phyloP scores from a whole-genome alignment of 2,329 filamentous ascomycete genomes.

The Corynespora cassiicola region DNA sequence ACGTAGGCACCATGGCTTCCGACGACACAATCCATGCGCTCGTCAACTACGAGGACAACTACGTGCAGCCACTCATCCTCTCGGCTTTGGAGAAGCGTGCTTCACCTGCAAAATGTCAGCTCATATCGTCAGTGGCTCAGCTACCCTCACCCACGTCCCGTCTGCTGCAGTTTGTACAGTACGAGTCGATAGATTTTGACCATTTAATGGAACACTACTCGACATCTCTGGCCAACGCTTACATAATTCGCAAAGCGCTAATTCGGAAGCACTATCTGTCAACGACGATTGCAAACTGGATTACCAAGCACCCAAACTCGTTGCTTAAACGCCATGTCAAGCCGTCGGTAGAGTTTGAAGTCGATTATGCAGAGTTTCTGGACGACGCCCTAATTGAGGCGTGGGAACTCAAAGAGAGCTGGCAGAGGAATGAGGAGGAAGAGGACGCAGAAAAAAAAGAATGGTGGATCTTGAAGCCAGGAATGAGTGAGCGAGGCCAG shows the following conservation, averaged over 20 bases:
- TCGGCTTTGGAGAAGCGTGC: conserved; percentile 71
- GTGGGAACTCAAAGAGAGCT: conserved; percentile 82
- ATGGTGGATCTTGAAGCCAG: conserved; percentile 98
- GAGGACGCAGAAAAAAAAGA: conserved; percentile 57
- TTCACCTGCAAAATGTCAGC: conserved; percentile 59
- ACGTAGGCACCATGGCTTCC: conserved; percentile 10
- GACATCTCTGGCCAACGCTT: conserved; percentile 80
- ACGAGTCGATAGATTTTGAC: conserved; percentile 88
- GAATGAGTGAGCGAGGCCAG: conserved; percentile 96
- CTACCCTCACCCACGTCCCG: conserved; percentile 55
- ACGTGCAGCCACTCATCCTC: conserved; percentile 86
- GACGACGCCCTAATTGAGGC: conserved; percentile 92
- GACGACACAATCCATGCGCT: conserved; percentile 68
- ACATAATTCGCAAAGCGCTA: conserved; percentile 93
- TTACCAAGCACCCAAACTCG: conserved; percentile 79
- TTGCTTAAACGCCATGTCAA: conserved; percentile 75
- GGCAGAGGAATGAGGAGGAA: conserved; percentile 70
- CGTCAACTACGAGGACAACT: conserved; percentile 84
- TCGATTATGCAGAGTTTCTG: conserved; percentile 96
- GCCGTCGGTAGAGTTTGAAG: conserved; percentile 83
- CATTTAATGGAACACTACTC: conserved; percentile 68
- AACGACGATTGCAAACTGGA: conserved; percentile 83
- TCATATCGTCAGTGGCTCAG: conserved; percentile 60
- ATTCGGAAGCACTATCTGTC: conserved; percentile 96
- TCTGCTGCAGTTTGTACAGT: conserved; percentile 81